Evolutionary conservation across 805 yeast species (phyloP).

Genomic region (Spathaspora boniae): DNA sequence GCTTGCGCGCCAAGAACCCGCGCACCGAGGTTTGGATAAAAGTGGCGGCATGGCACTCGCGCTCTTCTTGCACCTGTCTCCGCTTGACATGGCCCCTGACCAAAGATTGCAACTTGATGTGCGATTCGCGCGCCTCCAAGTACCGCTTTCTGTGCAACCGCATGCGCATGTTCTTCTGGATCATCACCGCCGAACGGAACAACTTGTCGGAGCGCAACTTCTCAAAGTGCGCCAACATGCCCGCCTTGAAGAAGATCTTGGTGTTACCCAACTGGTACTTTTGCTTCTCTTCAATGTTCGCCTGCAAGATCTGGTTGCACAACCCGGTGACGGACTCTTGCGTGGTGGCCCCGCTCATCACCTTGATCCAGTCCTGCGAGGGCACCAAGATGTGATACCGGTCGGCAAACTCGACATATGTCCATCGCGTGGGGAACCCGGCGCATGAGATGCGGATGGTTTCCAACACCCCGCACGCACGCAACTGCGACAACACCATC

Average conservation of each 20-base stretch:
- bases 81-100: conserved; percentile 65
- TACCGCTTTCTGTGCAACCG: conserved; percentile 60
- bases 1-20: conserved; percentile 47
- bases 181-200: conserved; percentile 70
- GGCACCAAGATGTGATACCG: conserved; percentile 82
- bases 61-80: conserved; percentile 48
- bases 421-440: conserved; percentile 96
- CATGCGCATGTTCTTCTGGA: conserved; percentile 80
- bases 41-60: conserved; percentile 60
- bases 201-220: conserved; percentile 78
- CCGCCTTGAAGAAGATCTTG: conserved; percentile 93
- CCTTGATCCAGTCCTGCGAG: conserved; percentile 63
- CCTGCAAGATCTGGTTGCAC: conserved; percentile 63
- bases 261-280: conserved; percentile 90
- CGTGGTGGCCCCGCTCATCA: conserved; percentile 48
- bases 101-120: conserved; percentile 55
- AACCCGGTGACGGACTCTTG: conserved; percentile 58
- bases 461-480: conserved; percentile 98
- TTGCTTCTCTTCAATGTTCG: conserved; percentile 58
- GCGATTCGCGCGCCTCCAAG: conserved; percentile 49
- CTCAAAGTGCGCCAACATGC: conserved; percentile 90
- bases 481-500: conserved; percentile 90
- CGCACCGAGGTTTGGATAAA: conserved; percentile 67
- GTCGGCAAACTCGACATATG: conserved; percentile 87
- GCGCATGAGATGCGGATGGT: conserved; percentile 96